Conservation (phyloP, 225 moss, liverwort and hornwort genomes). For the Sphagnum contortum region DNA sequence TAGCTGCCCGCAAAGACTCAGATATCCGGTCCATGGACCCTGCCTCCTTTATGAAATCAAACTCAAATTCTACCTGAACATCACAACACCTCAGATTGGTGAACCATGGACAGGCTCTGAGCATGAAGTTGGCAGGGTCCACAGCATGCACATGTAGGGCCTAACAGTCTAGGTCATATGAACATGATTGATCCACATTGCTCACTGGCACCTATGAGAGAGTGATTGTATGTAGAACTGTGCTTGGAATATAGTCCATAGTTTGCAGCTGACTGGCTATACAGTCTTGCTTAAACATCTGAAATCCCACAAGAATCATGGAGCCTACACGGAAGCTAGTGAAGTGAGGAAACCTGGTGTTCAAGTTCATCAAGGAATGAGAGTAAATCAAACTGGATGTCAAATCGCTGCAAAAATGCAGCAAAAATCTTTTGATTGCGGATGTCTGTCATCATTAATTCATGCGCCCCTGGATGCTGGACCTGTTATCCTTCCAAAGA, state of each 20-base stretch:
- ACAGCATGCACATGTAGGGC: no score
- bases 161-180: no score
- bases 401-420: constrained; percentile 60
- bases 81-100: background rate
- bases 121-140: no score
- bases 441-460: constrained; percentile 98
- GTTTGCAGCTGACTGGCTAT: no score
- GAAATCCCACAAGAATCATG: no score
- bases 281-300: no score
- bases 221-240: no score
- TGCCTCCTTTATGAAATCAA: constrained; percentile 86
- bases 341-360: constrained; percentile 42
- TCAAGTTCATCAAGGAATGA: constrained; percentile 86
- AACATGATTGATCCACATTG: no score
- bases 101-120: no score
- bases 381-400: constrained; percentile 69
- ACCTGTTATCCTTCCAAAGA: constrained; percentile 32
- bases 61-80: constrained; percentile 79
- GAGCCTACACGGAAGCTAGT: no score
- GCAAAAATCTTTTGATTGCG: constrained; percentile 90
- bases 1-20: constrained; percentile 32
- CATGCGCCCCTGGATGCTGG: constrained; percentile 94
- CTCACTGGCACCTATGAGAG: no score
- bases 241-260: no score
- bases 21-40: constrained; percentile 84